Evolutionary conservation across 345 rosid genomes (phyloP).

Genomic region (Corchorus olitorius): DNA sequence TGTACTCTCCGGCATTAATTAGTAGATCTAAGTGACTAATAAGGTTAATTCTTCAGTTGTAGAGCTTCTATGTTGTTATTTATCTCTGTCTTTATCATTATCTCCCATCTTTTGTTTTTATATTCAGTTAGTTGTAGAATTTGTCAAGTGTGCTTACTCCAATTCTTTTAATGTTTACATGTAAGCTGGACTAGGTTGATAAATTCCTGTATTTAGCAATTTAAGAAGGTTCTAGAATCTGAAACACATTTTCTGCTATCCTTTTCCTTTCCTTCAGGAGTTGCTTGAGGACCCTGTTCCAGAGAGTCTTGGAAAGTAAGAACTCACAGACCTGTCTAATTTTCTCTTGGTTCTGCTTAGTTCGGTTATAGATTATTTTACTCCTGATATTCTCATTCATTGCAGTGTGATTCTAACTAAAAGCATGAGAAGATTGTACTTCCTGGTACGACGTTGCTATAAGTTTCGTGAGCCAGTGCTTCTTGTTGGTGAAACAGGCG

Average conservation of each 20-base stretch:
- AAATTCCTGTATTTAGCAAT: not conserved
- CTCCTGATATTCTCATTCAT: constrained; percentile 16
- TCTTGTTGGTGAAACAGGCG: constrained; percentile 98
- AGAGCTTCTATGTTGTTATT: not conserved
- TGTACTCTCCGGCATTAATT: not conserved
- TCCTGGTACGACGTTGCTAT: constrained; percentile 75
- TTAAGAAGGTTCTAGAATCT: not conserved
- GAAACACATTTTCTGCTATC: not conserved
- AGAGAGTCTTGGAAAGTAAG: constrained; percentile 46
- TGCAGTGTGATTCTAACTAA: constrained; percentile 72
- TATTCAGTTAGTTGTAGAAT: not conserved
- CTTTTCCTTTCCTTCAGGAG: constrained; percentile 42
- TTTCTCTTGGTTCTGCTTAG: constrained; percentile 20
- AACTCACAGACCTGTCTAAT: constrained; percentile 11
- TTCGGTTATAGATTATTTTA: constrained; percentile 9
- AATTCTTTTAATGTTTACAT: not conserved
- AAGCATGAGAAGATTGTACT: constrained; percentile 85
- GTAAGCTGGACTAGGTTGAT: not conserved
- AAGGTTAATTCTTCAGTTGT: constrained; percentile 3
- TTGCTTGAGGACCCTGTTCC: constrained; percentile 37
- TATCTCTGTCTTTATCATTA: not conserved
- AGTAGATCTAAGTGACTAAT: not conserved
- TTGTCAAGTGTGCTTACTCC: not conserved
- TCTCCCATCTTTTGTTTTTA: not conserved
- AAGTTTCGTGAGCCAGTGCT: constrained; percentile 91